Evolutionary conservation across 345 rosid genomes (phyloP).

Genomic region (Hibiscus mutabilis): DNA sequence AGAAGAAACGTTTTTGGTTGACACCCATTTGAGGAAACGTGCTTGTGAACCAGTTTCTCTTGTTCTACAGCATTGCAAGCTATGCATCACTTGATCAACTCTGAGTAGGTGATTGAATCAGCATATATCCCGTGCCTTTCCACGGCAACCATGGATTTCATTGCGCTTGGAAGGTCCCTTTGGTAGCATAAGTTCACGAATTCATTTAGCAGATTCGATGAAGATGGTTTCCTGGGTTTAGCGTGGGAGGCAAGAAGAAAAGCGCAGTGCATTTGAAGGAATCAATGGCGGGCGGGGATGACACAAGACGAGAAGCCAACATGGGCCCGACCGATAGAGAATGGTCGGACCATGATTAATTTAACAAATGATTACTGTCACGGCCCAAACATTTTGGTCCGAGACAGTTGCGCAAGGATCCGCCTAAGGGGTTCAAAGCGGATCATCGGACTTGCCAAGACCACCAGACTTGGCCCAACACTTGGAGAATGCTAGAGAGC

Average conservation of each 20-base stretch:
- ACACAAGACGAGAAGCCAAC: too few species aligned
- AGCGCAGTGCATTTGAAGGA: too few species aligned
- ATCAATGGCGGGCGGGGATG: too few species aligned
- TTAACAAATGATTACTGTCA: too few species aligned
- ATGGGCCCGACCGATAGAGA: too few species aligned
- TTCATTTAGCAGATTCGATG: neutral
- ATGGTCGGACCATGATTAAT: too few species aligned
- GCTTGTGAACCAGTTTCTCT: constrained; percentile 21
- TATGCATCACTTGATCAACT: constrained; percentile 45
- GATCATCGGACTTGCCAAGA: too few species aligned
- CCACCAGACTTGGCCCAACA: too few species aligned
- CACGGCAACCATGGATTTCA: constrained; percentile 38
- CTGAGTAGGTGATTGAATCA: constrained; percentile 35
- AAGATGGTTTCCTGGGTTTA: neutral
- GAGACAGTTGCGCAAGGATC: too few species aligned
- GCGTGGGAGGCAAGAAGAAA: neutral
- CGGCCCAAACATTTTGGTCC: too few species aligned
- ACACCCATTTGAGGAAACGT: constrained; percentile 22
- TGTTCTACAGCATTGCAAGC: constrained; percentile 30
- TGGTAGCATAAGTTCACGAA: constrained; percentile 38
- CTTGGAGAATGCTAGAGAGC: too few species aligned
- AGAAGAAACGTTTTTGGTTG: constrained; percentile 35
- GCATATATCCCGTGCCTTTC: constrained; percentile 29
- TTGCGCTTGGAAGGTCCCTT: constrained; percentile 41
- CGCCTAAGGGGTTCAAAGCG: too few species aligned